Conservation (phyloP, 768 basidiomycete genomes). For the Lyophyllum atratum region DNA sequence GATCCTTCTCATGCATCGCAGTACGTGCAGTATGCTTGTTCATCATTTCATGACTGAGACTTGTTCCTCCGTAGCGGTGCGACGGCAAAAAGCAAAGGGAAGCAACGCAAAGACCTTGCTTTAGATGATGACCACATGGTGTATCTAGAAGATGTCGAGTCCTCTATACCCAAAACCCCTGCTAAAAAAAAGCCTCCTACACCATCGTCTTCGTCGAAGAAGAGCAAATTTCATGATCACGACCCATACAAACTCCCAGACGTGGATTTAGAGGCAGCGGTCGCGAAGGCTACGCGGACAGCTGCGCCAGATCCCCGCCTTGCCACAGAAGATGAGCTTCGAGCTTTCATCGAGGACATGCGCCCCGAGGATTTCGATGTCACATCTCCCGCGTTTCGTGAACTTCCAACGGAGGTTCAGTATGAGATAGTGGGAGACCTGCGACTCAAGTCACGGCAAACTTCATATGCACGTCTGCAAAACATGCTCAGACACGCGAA, state of each 20-base stretch:
- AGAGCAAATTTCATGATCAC: constrained; percentile 68
- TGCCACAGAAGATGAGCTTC: constrained; percentile 95
- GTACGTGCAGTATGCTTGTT: not conserved
- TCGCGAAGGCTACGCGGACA: constrained; percentile 63
- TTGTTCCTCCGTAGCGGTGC: not conserved
- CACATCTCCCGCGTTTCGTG: constrained; percentile 84
- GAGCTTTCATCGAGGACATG: constrained; percentile 93
- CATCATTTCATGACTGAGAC: not conserved
- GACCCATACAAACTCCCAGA: constrained; percentile 95
- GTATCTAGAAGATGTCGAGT: constrained; percentile 86
- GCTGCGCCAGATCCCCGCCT: constrained; percentile 83
- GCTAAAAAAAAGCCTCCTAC: constrained; percentile 35
- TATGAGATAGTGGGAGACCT: constrained; percentile 98
- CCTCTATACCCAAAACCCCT: constrained; percentile 55
- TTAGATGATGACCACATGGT: constrained; percentile 72
- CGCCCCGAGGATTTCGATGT: constrained; percentile 95
- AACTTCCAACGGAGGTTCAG: constrained; percentile 93
- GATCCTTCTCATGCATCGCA: constrained; percentile 3
- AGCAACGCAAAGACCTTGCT: constrained; percentile 41
- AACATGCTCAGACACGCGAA: constrained; percentile 80
- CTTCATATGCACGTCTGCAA: constrained; percentile 87
- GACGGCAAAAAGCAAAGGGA: constrained; percentile 46
- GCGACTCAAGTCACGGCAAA: constrained; percentile 91
- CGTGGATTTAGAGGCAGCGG: constrained; percentile 64
- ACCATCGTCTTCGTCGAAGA: constrained; percentile 57